Base-by-base conservation (phyloP, 805 yeast genomes). In the Huiozyma sinensis region DNA sequence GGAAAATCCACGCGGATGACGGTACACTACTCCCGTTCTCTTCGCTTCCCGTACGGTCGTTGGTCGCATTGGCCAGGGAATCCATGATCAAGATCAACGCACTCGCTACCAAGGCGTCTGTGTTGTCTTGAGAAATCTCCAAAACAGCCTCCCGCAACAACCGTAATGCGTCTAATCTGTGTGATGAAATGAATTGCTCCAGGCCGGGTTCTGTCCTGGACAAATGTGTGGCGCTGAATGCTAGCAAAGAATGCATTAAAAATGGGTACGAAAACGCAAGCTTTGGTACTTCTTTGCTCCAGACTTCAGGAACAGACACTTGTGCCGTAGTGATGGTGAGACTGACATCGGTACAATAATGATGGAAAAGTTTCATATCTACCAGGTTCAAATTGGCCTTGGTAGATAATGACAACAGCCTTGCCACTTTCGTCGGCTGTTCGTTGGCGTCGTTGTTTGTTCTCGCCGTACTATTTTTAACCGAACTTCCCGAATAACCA, bases 1-100 rank as follows among this genome's bases (percentile, higher is more conserved):
- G 97, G 69, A 86, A 92, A 45, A 90, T 80, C 97, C 97, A 90
- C 0, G 97, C 95, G 4, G 92, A 80, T 2, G 97, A 89, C 1
- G 96, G 95, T 6, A 77, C 70, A 5, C 56, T 50, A 27, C 45
- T 42, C 10, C 36, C 44, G 10, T 51, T 43, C 13, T 33, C 28
- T 4, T 32, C 12, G 24, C 24, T 17, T 24, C 37, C 37, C 17
- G 42, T 8, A 8, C 30, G 38, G n/a, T 53, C 50, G 24, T 51
- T 38, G 77, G 94, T 75, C 0, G 96, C 97, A 63, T 89, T 89
- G 3, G 97, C 97, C 50, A 87, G 67, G 0, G 97, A 85, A 60
- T 90, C 97, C 84, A 90, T 84, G 44, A 88, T 88, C 44, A 90
- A 68, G 34, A 90, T 79, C 49, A 89, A 71, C 0, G 96, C 95